Evolutionary conservation across 148 eudicot species (phyloP).

Genomic region (Rhododendron henanense): DNA sequence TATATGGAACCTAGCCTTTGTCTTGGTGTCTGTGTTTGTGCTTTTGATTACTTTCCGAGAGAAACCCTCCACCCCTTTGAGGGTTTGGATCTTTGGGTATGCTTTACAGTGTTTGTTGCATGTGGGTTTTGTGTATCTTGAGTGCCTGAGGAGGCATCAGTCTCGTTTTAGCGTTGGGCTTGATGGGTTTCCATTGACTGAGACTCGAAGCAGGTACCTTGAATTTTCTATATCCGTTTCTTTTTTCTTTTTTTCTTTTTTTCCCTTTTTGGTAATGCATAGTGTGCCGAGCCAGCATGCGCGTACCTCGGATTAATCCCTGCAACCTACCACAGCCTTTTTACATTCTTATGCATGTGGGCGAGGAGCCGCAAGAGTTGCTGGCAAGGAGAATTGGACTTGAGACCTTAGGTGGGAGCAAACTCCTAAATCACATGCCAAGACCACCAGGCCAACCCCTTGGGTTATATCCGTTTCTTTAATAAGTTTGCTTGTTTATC

Average conservation of each 20-base stretch:
- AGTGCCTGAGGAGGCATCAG: slow-evolving; percentile 34
- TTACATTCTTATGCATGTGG: neutral
- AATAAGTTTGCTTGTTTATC: neutral
- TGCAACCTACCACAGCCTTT: neutral
- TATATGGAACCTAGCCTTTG: slow-evolving; percentile 66
- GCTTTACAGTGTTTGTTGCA: slow-evolving; percentile 57
- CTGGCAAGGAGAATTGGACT: neutral
- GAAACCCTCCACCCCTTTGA: slow-evolving; percentile 47
- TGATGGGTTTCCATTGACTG: slow-evolving; percentile 16
- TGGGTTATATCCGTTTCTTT: neutral
- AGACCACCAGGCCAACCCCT: neutral
- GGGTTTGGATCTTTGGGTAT: slow-evolving; percentile 71
- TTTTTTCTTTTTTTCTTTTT: too few relatives aligned
- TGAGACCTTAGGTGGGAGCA: neutral
- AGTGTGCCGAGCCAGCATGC: neutral
- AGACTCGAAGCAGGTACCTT: slow-evolving; percentile 34
- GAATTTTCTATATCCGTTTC: slow-evolving; percentile 1
- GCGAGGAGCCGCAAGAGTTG: neutral
- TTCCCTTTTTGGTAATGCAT: too few relatives aligned
- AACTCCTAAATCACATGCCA: neutral
- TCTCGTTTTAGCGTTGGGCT: slow-evolving; percentile 10
- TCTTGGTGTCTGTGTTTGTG: slow-evolving; percentile 44
- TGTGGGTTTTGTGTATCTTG: slow-evolving; percentile 48
- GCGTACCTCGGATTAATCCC: neutral
- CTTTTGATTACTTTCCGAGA: slow-evolving; percentile 39